Evolutionary conservation across 371 early-diverging fungal species (phyloP).

Genomic region (Mucor saturninus): DNA sequence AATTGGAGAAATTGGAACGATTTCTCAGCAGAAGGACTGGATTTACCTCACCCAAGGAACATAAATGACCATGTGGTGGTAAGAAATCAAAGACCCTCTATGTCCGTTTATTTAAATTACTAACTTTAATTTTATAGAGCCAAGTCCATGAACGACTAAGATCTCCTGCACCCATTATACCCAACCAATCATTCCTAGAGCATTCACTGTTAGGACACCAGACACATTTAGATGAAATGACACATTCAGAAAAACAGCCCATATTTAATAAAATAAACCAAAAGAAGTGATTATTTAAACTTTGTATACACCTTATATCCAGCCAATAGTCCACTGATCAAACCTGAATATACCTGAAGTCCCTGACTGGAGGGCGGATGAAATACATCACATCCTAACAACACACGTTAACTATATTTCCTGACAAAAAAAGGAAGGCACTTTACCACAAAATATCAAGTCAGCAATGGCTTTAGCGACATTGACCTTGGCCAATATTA

Average conservation of each 20-base stretch:
- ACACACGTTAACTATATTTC: background rate
- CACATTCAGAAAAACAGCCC: conserved; percentile 3
- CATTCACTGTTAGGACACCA: background rate
- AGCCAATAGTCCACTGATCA: conserved; percentile 61
- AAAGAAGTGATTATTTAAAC: background rate
- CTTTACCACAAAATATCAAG: conserved; percentile 65
- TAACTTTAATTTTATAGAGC: conserved; percentile 12
- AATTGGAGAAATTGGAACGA: conserved; percentile 56
- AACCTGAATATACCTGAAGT: conserved; percentile 70
- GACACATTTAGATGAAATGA: conserved; percentile 12
- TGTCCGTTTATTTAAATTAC: background rate
- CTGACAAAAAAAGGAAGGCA: conserved; percentile 1
- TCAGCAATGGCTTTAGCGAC: conserved; percentile 56
- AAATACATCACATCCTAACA: conserved; percentile 66
- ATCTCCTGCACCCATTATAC: conserved; percentile 19
- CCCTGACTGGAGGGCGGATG: conserved; percentile 65
- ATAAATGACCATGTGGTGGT: conserved; percentile 29
- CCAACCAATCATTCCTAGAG: conserved; percentile 4
- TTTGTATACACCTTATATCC: conserved; percentile 17
- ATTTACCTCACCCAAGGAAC: conserved; percentile 34
- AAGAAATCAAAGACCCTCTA: background rate
- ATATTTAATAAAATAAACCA: conserved; percentile 1
- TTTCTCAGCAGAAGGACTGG: conserved; percentile 49
- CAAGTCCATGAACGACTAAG: conserved; percentile 25
- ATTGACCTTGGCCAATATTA: conserved; percentile 50